phyloP scores from a whole-genome alignment of 768 basidiomycete species.

The Vishniacozyma victoriae region DNA sequence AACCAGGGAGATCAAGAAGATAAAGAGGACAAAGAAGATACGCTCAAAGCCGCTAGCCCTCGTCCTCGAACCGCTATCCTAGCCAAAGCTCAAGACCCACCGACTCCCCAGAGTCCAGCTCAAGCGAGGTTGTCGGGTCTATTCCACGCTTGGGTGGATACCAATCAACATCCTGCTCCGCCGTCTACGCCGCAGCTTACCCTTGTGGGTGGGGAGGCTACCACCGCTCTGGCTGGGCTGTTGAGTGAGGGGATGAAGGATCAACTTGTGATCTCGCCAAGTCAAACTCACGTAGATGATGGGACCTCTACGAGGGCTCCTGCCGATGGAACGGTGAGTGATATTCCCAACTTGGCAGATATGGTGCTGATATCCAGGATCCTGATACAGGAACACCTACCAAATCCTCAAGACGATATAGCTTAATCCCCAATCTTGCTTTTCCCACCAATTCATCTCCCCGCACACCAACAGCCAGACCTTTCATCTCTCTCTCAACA shows the following conservation, averaged over 20 bases:
- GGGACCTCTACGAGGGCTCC: no score
- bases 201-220: not conserved
- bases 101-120: not conserved
- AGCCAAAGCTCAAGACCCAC: not conserved
- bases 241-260: slow-evolving; percentile 1
- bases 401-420: no score
- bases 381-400: no score
- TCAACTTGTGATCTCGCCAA: no score
- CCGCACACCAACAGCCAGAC: no score
- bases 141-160: slow-evolving; percentile 18
- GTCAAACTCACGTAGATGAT: no score
- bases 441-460: no score
- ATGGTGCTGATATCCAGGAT: no score
- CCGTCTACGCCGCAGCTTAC: slow-evolving; percentile 16
- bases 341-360: no score
- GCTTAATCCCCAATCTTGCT: no score
- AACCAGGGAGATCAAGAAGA: no score
- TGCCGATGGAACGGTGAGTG: slow-evolving; percentile 7
- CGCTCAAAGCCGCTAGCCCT: slow-evolving; percentile 16
- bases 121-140: slow-evolving; percentile 15
- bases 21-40: slow-evolving; percentile 4
- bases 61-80: not conserved
- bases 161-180: slow-evolving; percentile 21
- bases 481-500: no score
- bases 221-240: not conserved